phyloP scores from a whole-genome alignment of 2,329 filamentous ascomycete genomes.

The Aspergillus pseudonomiae region DNA sequence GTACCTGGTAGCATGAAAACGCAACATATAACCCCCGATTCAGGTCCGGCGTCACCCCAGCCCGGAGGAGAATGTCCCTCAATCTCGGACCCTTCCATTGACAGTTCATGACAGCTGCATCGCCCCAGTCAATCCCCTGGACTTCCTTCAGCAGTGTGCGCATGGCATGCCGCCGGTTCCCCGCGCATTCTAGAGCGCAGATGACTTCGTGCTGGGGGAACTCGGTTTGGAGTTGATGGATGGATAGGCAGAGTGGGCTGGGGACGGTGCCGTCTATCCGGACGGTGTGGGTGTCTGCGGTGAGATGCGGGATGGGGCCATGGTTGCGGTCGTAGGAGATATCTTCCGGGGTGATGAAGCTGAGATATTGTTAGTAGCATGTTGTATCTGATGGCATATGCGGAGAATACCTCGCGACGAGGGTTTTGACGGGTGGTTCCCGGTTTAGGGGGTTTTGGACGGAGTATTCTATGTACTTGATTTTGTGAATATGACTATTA shows the following conservation, averaged over 20 bases:
- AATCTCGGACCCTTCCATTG: constrained; percentile 59
- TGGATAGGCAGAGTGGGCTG: constrained; percentile 48
- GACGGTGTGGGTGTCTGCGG: constrained; percentile 46
- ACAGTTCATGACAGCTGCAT: constrained; percentile 64
- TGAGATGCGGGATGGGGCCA: constrained; percentile 55
- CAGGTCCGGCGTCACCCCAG: constrained; percentile 42
- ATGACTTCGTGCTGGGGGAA: constrained; percentile 59
- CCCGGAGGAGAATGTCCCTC: constrained; percentile 53
- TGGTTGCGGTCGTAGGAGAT: constrained; percentile 62
- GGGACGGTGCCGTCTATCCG: constrained; percentile 54
- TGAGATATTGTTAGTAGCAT: constrained; percentile 22
- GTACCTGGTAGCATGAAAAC: constrained; percentile 57
- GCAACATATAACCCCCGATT: constrained; percentile 51
- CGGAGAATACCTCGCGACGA: constrained; percentile 29
- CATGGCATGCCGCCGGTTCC: constrained; percentile 64
- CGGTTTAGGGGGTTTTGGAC: constrained; percentile 36
- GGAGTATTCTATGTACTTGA: constrained; percentile 22
- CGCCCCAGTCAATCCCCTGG: constrained; percentile 62
- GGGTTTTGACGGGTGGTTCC: constrained; percentile 33
- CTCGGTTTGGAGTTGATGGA: constrained; percentile 49
- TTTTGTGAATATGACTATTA: not conserved
- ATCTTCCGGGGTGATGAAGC: constrained; percentile 56
- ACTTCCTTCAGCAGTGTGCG: constrained; percentile 62
- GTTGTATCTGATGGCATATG: not conserved
- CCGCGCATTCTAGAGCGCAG: constrained; percentile 63